Conservation (phyloP, 352 stramenopile species). For the Peronospora belbahrii region DNA sequence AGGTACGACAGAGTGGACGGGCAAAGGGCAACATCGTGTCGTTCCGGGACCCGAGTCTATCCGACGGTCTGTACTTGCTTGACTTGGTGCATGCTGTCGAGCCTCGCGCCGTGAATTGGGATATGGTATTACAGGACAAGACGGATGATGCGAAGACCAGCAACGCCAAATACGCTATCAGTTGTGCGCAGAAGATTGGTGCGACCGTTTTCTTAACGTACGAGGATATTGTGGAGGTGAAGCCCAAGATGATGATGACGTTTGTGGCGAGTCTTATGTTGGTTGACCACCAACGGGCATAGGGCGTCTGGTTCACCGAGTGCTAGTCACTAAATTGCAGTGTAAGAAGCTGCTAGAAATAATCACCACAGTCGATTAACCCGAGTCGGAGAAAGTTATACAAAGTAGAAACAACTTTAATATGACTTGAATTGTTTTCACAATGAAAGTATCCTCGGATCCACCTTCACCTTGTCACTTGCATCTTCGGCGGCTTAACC, state of each 20-base stretch:
- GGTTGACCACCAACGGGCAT: too few species aligned
- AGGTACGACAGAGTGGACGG: slow-evolving; percentile 70
- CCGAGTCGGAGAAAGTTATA: too few species aligned
- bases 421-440: too few species aligned
- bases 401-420: too few species aligned
- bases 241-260: slow-evolving; percentile 90
- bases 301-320: too few species aligned
- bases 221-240: slow-evolving; percentile 92
- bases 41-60: slow-evolving; percentile 78
- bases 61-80: slow-evolving; percentile 79
- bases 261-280: slow-evolving; percentile 84
- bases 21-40: slow-evolving; percentile 65
- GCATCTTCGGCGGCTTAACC: too few species aligned
- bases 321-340: too few species aligned
- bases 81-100: slow-evolving; percentile 85
- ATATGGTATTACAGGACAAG: slow-evolving; percentile 56
- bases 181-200: slow-evolving; percentile 88
- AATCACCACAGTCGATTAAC: too few species aligned
- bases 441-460: too few species aligned
- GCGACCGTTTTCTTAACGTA: slow-evolving; percentile 89
- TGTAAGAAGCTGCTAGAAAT: too few species aligned
- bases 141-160: slow-evolving; percentile 78
- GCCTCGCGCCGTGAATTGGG: slow-evolving; percentile 85
- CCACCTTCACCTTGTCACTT: too few species aligned
- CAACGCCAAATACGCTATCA: slow-evolving; percentile 92